Percentiles rank a stretch among this genome's conserved stretches.
Evolutionary conservation across 2,329 filamentous ascomycete species (phyloP).

Genomic region (Phyllosticta ampelicida): DNA sequence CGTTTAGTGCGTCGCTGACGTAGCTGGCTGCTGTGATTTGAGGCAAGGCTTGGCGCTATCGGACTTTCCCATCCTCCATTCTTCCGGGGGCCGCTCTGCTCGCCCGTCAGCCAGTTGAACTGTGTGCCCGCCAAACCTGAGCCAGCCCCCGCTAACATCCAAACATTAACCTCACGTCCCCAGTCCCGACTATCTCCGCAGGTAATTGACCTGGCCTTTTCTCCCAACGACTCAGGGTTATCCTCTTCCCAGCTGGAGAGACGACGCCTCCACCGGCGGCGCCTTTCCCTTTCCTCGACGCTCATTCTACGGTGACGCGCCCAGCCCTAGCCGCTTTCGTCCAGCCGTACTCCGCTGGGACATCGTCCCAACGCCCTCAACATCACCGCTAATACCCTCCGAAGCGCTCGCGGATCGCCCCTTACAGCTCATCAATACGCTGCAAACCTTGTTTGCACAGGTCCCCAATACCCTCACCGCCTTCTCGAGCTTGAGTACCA

Average conservation of each 20-base stretch:
- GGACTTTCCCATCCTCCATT: conserved; percentile 9
- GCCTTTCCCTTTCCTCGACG: neutral
- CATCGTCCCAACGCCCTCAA: conserved; percentile 9
- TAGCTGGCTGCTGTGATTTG: neutral
- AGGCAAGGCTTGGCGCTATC: conserved; percentile 5
- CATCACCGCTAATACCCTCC: conserved; percentile 8
- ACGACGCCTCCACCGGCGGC: conserved; percentile 5
- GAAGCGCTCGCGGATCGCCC: conserved; percentile 7
- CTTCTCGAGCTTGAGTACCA: conserved; percentile 8
- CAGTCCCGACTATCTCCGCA: conserved; percentile 9
- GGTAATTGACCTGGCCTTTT: conserved; percentile 6
- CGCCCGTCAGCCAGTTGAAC: neutral
- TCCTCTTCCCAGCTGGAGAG: conserved; percentile 7
- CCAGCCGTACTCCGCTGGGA: conserved; percentile 10
- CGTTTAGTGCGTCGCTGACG: neutral
- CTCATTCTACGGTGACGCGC: conserved; percentile 11
- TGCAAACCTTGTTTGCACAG: conserved; percentile 1
- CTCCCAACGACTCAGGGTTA: conserved; percentile 2
- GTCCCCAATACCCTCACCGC: neutral
- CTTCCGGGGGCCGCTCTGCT: neutral
- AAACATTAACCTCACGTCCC: conserved; percentile 6
- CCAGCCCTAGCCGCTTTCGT: conserved; percentile 10
- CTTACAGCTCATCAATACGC: neutral
- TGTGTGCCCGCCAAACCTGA: conserved; percentile 7
- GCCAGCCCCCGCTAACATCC: conserved; percentile 9